These are phyloP conservation scores for Schoenoplectus tabernaemontani DNA, from an alignment of 202 grass and related monocot species.

Conservation along the genomic window DNA sequence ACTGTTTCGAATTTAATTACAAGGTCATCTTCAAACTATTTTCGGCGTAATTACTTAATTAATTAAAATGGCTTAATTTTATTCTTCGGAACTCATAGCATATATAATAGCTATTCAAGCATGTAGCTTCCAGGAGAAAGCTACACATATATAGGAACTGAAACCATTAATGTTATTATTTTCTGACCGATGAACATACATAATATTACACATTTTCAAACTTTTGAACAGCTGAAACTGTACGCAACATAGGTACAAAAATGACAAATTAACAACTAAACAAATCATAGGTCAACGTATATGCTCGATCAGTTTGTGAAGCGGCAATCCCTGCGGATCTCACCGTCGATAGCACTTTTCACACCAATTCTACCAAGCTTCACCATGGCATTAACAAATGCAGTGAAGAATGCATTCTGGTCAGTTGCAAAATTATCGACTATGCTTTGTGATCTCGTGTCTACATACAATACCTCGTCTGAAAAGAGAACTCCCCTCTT, in stretches of 20 bases:
- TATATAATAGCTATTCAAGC: neutral
- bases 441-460: neutral
- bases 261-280: neutral
- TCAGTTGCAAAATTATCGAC: constrained; percentile 18
- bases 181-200: neutral
- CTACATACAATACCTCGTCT: constrained; percentile 17
- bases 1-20: neutral
- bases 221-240: neutral
- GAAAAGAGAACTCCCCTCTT: constrained; percentile 24
- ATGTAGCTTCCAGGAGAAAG: neutral
- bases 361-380: constrained; percentile 24
- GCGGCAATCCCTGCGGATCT: constrained; percentile 22
- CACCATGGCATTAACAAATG: constrained; percentile 16
- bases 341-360: constrained; percentile 23
- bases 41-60: neutral
- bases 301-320: constrained; percentile 3
- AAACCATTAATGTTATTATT: constrained; percentile 10
- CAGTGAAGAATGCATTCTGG: constrained; percentile 25
- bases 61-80: neutral
- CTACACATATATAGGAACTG: neutral
- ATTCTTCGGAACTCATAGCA: neutral
- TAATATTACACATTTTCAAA: neutral
- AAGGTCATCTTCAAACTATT: neutral
- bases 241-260: neutral
- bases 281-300: neutral